These are phyloP conservation scores for Metschnikowia drakensbergensis DNA, from an alignment of 805 yeast species.

Conservation along the genomic window DNA sequence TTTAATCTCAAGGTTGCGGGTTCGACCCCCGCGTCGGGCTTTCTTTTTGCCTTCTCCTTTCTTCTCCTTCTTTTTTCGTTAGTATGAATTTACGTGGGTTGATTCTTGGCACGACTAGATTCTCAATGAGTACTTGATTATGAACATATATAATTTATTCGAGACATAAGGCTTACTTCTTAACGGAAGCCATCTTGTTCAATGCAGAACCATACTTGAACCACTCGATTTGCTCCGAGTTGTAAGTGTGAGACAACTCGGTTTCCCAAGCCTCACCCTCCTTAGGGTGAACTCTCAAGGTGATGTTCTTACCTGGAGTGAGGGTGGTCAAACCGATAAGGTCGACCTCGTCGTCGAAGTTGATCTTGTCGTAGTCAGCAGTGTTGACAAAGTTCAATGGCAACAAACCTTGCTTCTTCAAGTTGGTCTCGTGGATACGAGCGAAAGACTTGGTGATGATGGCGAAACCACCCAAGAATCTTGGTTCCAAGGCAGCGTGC, in stretches of 20 bases:
- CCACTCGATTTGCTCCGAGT: slow-evolving; percentile 96
- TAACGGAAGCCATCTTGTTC: slow-evolving; percentile 76
- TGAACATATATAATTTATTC: slow-evolving; percentile 5
- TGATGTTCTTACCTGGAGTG: slow-evolving; percentile 90
- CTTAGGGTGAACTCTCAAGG: slow-evolving; percentile 67
- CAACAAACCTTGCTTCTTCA: slow-evolving; percentile 98
- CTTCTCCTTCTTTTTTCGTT: neutral
- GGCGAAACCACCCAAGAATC: slow-evolving; percentile 97
- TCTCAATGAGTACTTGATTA: slow-evolving; percentile 10
- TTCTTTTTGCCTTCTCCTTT: neutral
- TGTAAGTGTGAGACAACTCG: slow-evolving; percentile 93
- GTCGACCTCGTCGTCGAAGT: slow-evolving; percentile 87
- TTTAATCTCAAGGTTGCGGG: slow-evolving; percentile 26
- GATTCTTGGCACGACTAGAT: too few species aligned
- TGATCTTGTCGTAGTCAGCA: slow-evolving; percentile 89
- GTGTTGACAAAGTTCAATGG: slow-evolving; percentile 91
- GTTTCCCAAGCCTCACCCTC: slow-evolving; percentile 85
- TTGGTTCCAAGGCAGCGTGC: slow-evolving; percentile 99
- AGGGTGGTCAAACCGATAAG: slow-evolving; percentile 76
- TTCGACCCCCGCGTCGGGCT: slow-evolving; percentile 27
- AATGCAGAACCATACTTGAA: slow-evolving; percentile 98
- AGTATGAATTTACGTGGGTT: neutral
- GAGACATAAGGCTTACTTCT: slow-evolving; percentile 2
- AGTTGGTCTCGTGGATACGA: slow-evolving; percentile 98
- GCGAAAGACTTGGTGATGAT: slow-evolving; percentile 97